Percentiles rank a stretch among this genome's conserved stretches.
phyloP scores from a whole-genome alignment of 352 stramenopile species.

The Phytophthora ramorum region DNA sequence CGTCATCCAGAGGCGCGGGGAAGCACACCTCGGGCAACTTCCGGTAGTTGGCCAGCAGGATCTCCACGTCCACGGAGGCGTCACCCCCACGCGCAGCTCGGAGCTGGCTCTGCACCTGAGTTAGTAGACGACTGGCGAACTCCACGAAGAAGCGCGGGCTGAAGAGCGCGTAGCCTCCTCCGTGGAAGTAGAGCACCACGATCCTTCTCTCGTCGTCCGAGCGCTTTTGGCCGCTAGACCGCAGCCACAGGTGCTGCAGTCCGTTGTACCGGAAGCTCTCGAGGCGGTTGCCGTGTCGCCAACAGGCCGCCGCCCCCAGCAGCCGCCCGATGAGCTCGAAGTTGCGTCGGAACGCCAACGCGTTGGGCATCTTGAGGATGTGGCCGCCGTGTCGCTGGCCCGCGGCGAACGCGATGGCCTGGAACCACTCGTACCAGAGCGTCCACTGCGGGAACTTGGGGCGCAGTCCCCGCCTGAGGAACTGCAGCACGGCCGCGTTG shows the following conservation, averaged over 20 bases:
- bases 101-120: constrained; percentile 27
- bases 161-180: constrained; percentile 64
- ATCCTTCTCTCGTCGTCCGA: constrained; percentile 23
- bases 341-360: constrained; percentile 41
- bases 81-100: background rate
- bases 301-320: constrained; percentile 39
- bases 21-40: constrained; percentile 57
- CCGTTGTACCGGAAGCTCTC: constrained; percentile 48
- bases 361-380: constrained; percentile 49
- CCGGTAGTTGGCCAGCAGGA: constrained; percentile 77
- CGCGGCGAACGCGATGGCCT: constrained; percentile 42
- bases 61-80: constrained; percentile 39
- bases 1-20: constrained; percentile 51
- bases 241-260: constrained; percentile 64
- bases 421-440: constrained; percentile 49
- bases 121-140: constrained; percentile 50
- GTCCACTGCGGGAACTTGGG: constrained; percentile 53
- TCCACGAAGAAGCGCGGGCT: constrained; percentile 59
- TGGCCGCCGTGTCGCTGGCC: constrained; percentile 36
- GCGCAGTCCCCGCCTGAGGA: constrained; percentile 27
- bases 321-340: constrained; percentile 44
- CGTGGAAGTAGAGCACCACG: constrained; percentile 67
- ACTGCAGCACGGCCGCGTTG: constrained; percentile 30
- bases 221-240: background rate
- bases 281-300: constrained; percentile 23